Evolutionary conservation across 306 rosid species (phyloP).

Genomic region (Abrus precatorius): DNA sequence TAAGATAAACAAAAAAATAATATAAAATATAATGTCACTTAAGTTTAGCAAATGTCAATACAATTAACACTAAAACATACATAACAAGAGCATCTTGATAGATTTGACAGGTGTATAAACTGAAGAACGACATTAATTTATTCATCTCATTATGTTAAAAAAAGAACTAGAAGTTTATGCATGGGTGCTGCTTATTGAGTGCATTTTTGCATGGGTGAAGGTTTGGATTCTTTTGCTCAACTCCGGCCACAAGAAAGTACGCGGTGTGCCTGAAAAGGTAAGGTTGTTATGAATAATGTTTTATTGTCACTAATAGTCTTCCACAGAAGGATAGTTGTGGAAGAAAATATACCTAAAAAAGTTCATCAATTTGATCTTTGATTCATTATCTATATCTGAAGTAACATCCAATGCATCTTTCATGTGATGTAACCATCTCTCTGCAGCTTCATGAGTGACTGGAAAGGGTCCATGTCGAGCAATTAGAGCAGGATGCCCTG

Average conservation of each 20-base stretch:
- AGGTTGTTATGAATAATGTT: background rate
- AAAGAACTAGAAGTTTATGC: slow-evolving; percentile 45
- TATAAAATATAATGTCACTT: background rate
- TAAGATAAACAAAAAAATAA: background rate
- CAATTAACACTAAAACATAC: background rate
- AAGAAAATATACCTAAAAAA: slow-evolving; percentile 66
- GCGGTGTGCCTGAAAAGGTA: slow-evolving; percentile 77
- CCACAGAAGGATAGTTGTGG: background rate
- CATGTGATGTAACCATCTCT: slow-evolving; percentile 93
- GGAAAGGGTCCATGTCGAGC: slow-evolving; percentile 87
- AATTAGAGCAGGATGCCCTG: slow-evolving; percentile 95
- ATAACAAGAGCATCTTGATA: no score
- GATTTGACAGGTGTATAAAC: no score
- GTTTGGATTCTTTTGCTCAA: slow-evolving; percentile 69
- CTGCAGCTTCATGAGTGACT: slow-evolving; percentile 76
- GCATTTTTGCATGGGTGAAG: slow-evolving; percentile 66
- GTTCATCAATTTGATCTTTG: slow-evolving; percentile 71
- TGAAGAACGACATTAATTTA: no score
- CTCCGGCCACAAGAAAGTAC: slow-evolving; percentile 88
- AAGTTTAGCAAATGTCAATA: background rate
- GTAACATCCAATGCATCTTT: slow-evolving; percentile 74
- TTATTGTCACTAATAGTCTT: background rate
- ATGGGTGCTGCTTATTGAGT: slow-evolving; percentile 46
- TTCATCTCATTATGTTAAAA: background rate
- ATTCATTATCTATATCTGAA: slow-evolving; percentile 71